Evolutionary conservation across 75 land plant species (phyloP).

Genomic region (Ceratopteris richardii): DNA sequence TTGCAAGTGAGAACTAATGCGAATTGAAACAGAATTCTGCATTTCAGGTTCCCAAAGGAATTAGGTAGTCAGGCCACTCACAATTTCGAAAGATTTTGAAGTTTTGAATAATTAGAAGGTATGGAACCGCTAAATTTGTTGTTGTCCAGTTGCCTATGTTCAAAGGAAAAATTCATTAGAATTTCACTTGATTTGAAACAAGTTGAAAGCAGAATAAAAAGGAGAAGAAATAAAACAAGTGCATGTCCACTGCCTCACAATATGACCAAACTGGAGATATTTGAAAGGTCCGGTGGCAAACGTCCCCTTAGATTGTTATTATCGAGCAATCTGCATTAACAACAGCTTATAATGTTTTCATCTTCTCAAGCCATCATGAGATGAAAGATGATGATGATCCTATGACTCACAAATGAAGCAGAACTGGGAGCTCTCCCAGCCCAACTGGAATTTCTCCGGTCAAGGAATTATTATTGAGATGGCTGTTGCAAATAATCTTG

Average conservation of each 20-base stretch:
- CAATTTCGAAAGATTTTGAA: conserved; percentile 48
- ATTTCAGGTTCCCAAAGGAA: background rate
- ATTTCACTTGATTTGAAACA: background rate
- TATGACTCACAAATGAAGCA: conserved; percentile 47
- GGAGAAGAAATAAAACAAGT: background rate
- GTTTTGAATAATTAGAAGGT: conserved; percentile 37
- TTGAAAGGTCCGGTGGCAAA: conserved; percentile 54
- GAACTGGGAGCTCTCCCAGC: conserved; percentile 32
- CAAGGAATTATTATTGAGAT: conserved; percentile 57
- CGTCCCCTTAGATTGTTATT: conserved; percentile 69
- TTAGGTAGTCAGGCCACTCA: conserved; percentile 18
- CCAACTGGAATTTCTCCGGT: conserved; percentile 46
- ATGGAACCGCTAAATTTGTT: conserved; percentile 60
- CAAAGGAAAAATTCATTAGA: too few species aligned
- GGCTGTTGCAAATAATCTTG: too few species aligned
- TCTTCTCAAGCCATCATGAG: too few species aligned
- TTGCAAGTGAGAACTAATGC: too few species aligned
- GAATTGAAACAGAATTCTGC: too few species aligned
- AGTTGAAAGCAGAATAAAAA: background rate
- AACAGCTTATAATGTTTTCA: background rate
- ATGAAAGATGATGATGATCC: too few species aligned
- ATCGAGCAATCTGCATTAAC: conserved; percentile 55
- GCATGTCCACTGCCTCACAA: conserved; percentile 40
- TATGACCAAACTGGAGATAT: conserved; percentile 39
- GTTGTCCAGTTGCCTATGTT: conserved; percentile 70